These are phyloP conservation scores for Anacardium occidentale DNA, from an alignment of 345 rosid genomes.

Conservation along the genomic window DNA sequence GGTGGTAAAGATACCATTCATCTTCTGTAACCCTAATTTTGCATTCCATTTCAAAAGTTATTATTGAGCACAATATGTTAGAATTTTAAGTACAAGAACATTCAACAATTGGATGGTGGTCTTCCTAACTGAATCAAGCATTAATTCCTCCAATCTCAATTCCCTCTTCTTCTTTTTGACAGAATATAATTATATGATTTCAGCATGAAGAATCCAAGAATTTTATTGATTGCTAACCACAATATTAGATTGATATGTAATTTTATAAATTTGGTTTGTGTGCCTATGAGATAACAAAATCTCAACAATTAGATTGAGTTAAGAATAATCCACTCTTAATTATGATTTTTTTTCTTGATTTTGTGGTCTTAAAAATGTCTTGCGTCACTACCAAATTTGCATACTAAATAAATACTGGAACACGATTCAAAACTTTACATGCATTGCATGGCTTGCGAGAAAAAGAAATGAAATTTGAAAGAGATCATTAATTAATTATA, in stretches of 20 bases:
- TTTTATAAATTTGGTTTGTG: too few relatives aligned
- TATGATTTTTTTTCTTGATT: background rate
- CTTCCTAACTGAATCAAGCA: too few relatives aligned
- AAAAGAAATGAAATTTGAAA: constrained; percentile 4
- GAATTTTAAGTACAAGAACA: constrained; percentile 7
- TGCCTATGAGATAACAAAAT: background rate
- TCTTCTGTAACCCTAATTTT: background rate
- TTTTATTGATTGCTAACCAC: background rate
- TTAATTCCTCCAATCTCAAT: too few relatives aligned
- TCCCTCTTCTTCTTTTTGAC: background rate
- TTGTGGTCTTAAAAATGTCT: background rate
- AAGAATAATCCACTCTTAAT: background rate
- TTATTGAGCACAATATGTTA: background rate
- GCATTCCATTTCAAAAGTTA: background rate
- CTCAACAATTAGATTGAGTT: background rate
- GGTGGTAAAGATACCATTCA: background rate
- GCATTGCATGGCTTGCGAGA: background rate
- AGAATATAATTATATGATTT: background rate
- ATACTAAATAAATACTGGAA: constrained; percentile 1
- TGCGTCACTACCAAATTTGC: constrained; percentile 4
- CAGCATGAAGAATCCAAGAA: constrained; percentile 6
- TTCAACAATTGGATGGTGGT: background rate
- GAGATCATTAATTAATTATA: background rate
- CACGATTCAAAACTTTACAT: constrained; percentile 1
- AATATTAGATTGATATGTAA: background rate